phyloP scores from a whole-genome alignment of 257 asterid genomes.

The Orobanche coerulescens region DNA sequence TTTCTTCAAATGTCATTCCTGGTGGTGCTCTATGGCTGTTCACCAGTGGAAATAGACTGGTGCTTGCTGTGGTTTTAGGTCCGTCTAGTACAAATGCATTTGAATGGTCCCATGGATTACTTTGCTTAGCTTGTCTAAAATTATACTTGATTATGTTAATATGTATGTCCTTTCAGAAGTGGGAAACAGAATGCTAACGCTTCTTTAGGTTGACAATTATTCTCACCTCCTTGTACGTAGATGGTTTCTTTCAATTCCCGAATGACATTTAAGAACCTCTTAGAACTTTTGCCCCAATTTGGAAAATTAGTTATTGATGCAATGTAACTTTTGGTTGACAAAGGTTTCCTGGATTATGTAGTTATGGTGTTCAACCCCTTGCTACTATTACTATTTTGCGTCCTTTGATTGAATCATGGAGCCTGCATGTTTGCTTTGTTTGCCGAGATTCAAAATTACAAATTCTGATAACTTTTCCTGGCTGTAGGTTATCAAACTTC shows the following conservation, averaged over 20 bases:
- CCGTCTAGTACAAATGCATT: not conserved
- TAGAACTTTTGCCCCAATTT: not conserved
- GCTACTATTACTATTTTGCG: not conserved
- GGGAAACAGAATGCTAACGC: not conserved
- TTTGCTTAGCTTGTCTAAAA: not conserved
- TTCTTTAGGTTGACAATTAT: not conserved
- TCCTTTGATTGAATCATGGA: slow-evolving; percentile 1
- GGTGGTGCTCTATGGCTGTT: not conserved
- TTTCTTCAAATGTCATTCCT: slow-evolving; percentile 2
- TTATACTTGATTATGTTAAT: not conserved
- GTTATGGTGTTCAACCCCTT: slow-evolving; percentile 1
- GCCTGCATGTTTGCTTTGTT: slow-evolving; percentile 4
- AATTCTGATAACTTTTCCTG: slow-evolving; percentile 25
- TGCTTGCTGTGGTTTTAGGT: not conserved
- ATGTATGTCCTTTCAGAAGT: not conserved
- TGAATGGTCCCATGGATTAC: not conserved
- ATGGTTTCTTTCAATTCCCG: not conserved
- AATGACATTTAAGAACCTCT: not conserved
- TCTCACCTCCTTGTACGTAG: not conserved
- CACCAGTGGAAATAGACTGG: not conserved
- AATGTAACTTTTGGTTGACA: not conserved
- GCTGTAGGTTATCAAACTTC: slow-evolving; percentile 53
- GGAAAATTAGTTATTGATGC: not conserved
- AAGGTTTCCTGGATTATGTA: slow-evolving; percentile 3
- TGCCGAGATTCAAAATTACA: not conserved